Evolutionary conservation across 495 filamentous ascomycete species (phyloP).

Genomic region (Oidiodendron maius): DNA sequence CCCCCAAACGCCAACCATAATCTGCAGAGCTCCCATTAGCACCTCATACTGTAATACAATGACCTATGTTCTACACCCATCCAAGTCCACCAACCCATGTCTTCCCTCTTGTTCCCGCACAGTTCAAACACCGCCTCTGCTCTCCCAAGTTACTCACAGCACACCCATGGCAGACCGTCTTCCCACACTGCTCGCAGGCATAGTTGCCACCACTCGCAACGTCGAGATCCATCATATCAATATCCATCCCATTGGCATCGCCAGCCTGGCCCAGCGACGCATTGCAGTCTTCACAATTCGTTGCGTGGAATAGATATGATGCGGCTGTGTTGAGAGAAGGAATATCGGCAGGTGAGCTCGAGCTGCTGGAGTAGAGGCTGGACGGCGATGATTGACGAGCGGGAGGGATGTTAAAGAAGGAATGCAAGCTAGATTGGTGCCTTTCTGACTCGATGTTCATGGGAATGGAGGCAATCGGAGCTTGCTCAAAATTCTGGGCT

Average conservation of each 20-base stretch:
- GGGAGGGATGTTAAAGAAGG: constrained; percentile 18
- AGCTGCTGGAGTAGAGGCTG: constrained; percentile 5
- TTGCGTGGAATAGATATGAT: constrained; percentile 6
- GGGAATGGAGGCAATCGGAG: constrained; percentile 8
- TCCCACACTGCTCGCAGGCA: constrained; percentile 16
- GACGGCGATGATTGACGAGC: constrained; percentile 7
- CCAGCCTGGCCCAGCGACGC: neutral
- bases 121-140: constrained; percentile 18
- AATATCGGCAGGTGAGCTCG: constrained; percentile 3
- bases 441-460: neutral
- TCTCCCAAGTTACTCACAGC: constrained; percentile 20
- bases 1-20: too few species aligned
- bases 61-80: constrained; percentile 15
- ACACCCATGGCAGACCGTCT: constrained; percentile 19
- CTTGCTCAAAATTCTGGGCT: neutral
- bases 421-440: constrained; percentile 22
- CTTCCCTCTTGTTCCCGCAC: constrained; percentile 8
- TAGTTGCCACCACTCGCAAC: constrained; percentile 1
- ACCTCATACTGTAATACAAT: too few species aligned
- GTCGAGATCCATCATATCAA: constrained; percentile 19
- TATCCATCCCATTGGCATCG: constrained; percentile 16
- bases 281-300: constrained; percentile 22
- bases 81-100: constrained; percentile 13
- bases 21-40: too few species aligned
- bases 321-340: constrained; percentile 2